phyloP scores from a whole-genome alignment of 2,329 filamentous ascomycete genomes.

The Lachnellula willkommii region DNA sequence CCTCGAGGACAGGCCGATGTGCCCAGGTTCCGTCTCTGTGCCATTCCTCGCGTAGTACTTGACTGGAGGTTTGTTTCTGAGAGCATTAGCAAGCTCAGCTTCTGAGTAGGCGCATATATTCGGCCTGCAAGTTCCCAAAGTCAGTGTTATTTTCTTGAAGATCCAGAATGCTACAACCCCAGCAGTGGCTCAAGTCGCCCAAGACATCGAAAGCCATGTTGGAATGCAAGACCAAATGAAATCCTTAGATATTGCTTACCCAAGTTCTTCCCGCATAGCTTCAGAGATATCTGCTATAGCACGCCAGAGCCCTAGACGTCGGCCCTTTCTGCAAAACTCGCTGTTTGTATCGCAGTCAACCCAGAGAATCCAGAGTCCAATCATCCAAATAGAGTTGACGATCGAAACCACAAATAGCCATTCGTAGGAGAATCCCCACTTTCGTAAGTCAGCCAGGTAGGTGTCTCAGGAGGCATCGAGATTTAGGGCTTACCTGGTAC shows the following conservation, averaged over 20 bases:
- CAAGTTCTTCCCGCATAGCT: slow-evolving; percentile 14
- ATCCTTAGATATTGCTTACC: neutral
- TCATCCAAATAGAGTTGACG: slow-evolving; percentile 7
- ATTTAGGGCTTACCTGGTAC: slow-evolving; percentile 3
- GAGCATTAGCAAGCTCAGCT: slow-evolving; percentile 5
- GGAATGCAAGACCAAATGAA: too few species aligned
- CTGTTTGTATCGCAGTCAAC: slow-evolving; percentile 12
- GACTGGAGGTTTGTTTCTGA: slow-evolving; percentile 8
- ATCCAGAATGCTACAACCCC: too few species aligned
- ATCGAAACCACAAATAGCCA: slow-evolving; percentile 9
- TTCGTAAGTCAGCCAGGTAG: neutral
- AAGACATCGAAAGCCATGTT: too few species aligned
- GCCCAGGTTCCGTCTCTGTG: neutral
- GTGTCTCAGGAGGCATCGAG: neutral
- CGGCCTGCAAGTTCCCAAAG: neutral
- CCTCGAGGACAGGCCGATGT: slow-evolving; percentile 13
- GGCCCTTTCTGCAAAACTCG: slow-evolving; percentile 13
- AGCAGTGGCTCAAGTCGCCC: too few species aligned
- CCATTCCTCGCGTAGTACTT: slow-evolving; percentile 9
- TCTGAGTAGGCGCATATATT: slow-evolving; percentile 13
- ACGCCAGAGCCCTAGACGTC: slow-evolving; percentile 11
- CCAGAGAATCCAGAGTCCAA: slow-evolving; percentile 15
- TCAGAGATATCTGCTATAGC: slow-evolving; percentile 14
- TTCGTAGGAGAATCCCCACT: slow-evolving; percentile 17
- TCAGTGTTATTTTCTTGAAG: too few species aligned